Base-by-base conservation (phyloP, 805 yeast species). In the Cyberlindnera veronae region DNA sequence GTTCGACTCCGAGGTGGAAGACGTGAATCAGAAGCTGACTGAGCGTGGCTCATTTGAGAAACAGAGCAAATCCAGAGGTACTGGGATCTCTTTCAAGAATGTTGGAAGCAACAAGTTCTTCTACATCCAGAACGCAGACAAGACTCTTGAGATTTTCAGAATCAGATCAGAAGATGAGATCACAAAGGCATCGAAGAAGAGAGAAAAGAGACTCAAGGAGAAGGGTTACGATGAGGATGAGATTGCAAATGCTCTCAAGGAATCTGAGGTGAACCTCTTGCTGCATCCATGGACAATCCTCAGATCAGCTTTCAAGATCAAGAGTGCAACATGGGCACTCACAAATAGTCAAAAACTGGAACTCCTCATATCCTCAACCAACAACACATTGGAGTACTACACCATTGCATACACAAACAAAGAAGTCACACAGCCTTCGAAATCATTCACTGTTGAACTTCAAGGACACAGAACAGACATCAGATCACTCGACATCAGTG, bases 381-480 rank as follows among this genome's bases (percentile, higher is more conserved):
- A 81, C 57, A 93, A 93, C 61, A 73, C 84, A 9, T 64, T 91
- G 13, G 95, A 88, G 54, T 76, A 77, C 54, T 81, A 83, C 63
- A 57, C 70, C 2, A 61, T 85, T 15, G 81, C 85, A 6, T 86
- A 82, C 39, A 69, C 71, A 27, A 63, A 65, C 27, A 74, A 74
- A 45, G 82, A 81, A 45, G 70, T 72, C 27, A 64, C 72, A 0
- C 54, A 66, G 4, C 62, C 80, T 1, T 63, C 60, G 3, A 79
- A 74, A 48, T 64, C 70, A 32, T 76, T 76, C 52, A 62, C 80
- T 3, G 69, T 93, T 17, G 96, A 89, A 36, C 62, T 79, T 30
- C 73, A 76, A 38, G 99, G 99, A 16, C 97, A 90, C 61, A 77
- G 97, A 58, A 79, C 88, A 3, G 99, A 93, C 61, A 73, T 91